phyloP scores from a whole-genome alignment of 306 rosid genomes.

The Ammopiptanthus mongolicus region DNA sequence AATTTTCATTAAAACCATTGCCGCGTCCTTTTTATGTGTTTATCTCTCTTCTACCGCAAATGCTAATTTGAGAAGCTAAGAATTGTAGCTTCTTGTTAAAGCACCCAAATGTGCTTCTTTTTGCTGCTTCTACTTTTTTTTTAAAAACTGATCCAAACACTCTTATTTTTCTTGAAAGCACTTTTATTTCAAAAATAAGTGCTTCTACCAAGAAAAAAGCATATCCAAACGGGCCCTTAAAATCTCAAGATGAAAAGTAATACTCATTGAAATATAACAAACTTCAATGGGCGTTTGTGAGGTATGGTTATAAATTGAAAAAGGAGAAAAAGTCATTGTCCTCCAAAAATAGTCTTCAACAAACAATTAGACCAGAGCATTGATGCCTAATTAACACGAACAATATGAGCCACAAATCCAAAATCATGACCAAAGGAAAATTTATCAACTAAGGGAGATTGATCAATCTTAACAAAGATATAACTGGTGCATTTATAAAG shows the following conservation, averaged over 20 bases:
- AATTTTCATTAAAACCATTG: too few species aligned
- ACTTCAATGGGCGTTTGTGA: not conserved
- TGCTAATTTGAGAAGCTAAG: too few species aligned
- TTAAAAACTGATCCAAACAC: too few species aligned
- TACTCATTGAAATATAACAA: not conserved
- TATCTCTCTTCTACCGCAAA: too few species aligned
- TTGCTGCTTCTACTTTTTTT: too few species aligned
- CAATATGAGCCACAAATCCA: not conserved
- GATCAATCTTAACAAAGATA: not conserved
- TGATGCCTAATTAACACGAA: not conserved
- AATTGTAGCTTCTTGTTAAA: too few species aligned
- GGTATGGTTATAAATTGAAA: not conserved
- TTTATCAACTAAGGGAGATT: not conserved
- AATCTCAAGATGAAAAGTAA: not conserved
- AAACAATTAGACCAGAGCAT: not conserved
- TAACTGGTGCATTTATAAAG: not conserved
- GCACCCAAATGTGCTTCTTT: too few species aligned
- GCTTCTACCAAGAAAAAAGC: too few species aligned
- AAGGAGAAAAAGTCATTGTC: not conserved
- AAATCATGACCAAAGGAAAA: not conserved
- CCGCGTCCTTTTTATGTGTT: too few species aligned
- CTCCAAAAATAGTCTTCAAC: not conserved
- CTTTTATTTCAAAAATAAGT: too few species aligned
- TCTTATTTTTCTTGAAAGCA: too few species aligned
- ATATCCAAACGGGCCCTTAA: too few species aligned